Evolutionary conservation across 306 rosid species (phyloP), one percentile per base, ranked within the genome.

Genomic region (Prunus mongolica): DNA sequence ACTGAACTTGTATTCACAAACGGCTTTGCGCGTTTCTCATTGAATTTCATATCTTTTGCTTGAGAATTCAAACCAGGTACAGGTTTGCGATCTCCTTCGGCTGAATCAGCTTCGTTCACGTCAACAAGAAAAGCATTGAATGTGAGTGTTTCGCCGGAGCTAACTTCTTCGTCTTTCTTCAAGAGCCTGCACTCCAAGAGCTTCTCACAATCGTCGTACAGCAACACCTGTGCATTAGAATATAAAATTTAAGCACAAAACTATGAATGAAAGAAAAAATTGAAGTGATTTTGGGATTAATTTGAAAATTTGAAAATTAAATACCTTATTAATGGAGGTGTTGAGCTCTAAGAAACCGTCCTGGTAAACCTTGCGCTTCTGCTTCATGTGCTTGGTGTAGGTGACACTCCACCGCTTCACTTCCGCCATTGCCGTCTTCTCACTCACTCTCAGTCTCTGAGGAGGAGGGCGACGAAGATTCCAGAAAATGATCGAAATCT

Each of bases 331-430:
- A 77, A 69, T 81, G 64, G 96, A 75, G 78, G 54, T 50, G 74
- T 89, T 78, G 84, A 85, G 86, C 30, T 81, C 85, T 54, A 91
- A 84, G 84, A 86, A 87, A 52, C 98, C 97, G 62, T 95, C 97
- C 79, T 85, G 92, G 78, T 88, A 89, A 50, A 87, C 91, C 81
- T 89, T 90, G 78, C 92, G 93, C 88, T 92, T 95, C 90, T 88
- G 93, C 70, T 80, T 89, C 74, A 89, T 18, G 80, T 90, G 93
- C 86, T 85, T 94, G 2, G 96, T 86, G 87, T 89, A 90, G 78
- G 93, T 94, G 57, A 85, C 95, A 72, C 70, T 84, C 97, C 97
- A 92, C 65, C 90, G 91, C 79, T 89, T 87, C 80, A 72, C 57
- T 47, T 86, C 88, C 79, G 24, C 89, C 96, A 89, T 89, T 71